Percentiles rank a stretch among this genome's conserved stretches.
Conservation (phyloP, 2,329 filamentous ascomycete species). For the Colletotrichum incanum region DNA sequence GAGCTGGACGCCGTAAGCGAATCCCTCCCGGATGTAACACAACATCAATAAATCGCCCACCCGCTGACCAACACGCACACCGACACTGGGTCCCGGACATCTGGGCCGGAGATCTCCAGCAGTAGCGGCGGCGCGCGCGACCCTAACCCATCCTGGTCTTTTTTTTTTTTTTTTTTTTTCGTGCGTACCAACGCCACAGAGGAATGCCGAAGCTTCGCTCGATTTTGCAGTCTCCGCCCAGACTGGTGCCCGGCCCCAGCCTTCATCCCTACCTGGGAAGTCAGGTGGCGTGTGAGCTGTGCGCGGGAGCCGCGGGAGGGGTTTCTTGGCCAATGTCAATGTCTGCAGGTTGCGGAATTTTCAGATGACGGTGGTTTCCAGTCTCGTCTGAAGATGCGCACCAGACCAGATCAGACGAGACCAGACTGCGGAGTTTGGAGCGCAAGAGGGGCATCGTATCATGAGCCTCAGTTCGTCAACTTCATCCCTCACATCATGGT, state of each 20-base stretch:
- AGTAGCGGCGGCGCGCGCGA: neutral
- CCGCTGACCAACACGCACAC: neutral
- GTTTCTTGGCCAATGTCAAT: neutral
- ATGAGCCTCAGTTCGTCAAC: neutral
- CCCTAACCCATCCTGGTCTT: neutral
- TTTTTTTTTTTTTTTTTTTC: neutral
- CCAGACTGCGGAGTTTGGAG: neutral
- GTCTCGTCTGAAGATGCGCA: neutral
- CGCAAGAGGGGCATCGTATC: neutral
- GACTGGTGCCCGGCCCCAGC: neutral
- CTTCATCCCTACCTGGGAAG: neutral
- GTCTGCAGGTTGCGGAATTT: neutral
- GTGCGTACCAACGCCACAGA: neutral
- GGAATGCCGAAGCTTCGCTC: neutral
- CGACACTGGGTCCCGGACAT: conserved; percentile 10
- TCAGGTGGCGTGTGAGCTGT: neutral
- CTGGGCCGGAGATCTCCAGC: conserved; percentile 19
- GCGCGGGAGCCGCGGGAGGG: neutral
- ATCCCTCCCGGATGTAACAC: neutral
- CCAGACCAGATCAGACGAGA: neutral
- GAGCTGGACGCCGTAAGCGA: neutral
- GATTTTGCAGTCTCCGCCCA: neutral
- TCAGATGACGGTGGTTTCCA: neutral
- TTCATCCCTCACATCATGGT: neutral
- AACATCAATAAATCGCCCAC: neutral